These are phyloP conservation scores for Ramalina intermedia DNA, from an alignment of 495 filamentous ascomycete genomes.

Conservation along the genomic window DNA sequence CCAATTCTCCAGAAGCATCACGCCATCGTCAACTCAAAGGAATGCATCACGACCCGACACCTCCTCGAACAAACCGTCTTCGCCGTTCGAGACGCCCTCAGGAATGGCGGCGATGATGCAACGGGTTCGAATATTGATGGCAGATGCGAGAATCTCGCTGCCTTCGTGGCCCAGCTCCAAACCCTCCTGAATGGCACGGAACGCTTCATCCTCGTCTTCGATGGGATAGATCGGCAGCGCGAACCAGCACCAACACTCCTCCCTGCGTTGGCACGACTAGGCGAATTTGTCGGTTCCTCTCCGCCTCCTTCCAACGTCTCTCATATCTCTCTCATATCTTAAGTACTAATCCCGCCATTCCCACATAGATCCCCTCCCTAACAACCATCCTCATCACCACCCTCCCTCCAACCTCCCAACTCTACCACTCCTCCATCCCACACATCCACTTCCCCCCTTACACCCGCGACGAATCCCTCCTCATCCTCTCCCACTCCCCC, in stretches of 20 bases:
- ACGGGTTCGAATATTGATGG: constrained; percentile 30
- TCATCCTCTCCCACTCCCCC: constrained; percentile 48
- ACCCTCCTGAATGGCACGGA: constrained; percentile 23
- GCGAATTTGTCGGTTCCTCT: constrained; percentile 49
- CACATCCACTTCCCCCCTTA: constrained; percentile 80
- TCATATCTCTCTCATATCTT: not conserved
- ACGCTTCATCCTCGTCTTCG: constrained; percentile 71
- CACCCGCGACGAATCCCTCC: constrained; percentile 59
- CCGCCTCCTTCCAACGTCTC: not conserved
- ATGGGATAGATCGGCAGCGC: constrained; percentile 78
- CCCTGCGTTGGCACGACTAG: constrained; percentile 66
- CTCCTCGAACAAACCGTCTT: constrained; percentile 55
- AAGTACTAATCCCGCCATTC: too few species aligned
- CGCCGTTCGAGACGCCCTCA: constrained; percentile 37
- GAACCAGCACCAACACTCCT: constrained; percentile 68
- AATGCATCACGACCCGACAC: constrained; percentile 85
- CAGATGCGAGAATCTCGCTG: constrained; percentile 63
- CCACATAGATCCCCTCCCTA: constrained; percentile 58
- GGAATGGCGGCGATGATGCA: constrained; percentile 25
- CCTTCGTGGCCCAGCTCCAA: constrained; percentile 55
- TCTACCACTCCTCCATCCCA: constrained; percentile 58
- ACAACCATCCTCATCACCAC: constrained; percentile 67
- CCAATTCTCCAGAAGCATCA: constrained; percentile 37
- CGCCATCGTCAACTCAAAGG: constrained; percentile 60
- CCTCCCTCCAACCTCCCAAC: constrained; percentile 50